Base-by-base conservation (phyloP, 805 yeast genomes). In the Sugiyamaella floridensis region DNA sequence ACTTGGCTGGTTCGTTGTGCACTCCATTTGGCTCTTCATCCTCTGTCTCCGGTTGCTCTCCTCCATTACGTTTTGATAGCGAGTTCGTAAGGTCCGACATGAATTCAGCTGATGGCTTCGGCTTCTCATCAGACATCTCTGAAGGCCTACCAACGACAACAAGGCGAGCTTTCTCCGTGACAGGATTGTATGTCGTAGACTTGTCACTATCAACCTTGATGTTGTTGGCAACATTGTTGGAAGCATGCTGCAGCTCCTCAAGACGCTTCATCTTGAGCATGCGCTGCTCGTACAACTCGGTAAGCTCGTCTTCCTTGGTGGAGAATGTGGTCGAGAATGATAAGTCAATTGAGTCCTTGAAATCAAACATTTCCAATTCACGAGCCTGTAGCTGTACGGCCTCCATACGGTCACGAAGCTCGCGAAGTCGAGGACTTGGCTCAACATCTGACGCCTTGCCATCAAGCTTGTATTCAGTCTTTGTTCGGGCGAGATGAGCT, bases 301-400 rank as follows among this genome's bases (percentile, higher is more conserved):
- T 55, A 43, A 51, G 46, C 18, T 50, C 45, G 4, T 40, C 40
- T 5, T 53, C 50, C 15, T 45, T 47, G 9, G 49, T 11, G 8
- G 42, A 32, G 15, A 18, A 26, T 52, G 78, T 47, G 9, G 49
- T 11, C 14, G 42, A 32, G 15, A 18, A 26, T 52, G 78, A 70
- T 12, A 72, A 72, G 51, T 73, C 68, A 50, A 64, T 66, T 41
- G 86, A 82, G 65, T 81, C 86, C 26, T 79, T 83, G 61, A 88
- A 89, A 58, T 89, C 93, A 18, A 86, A 85, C 79, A 81, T 83
- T 65, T 92, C 97, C 54, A 92, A 74, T 62, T 85, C 86, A 55
- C 95, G 73, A 0, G 97, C 97, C 71, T 87, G 86, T 47, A 79
- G 78, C 64, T 87, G 96, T 50, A 90, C 75, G 57, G 80, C 83